phyloP scores from a whole-genome alignment of 2,329 filamentous ascomycete species.

The Didymella pinodella region DNA sequence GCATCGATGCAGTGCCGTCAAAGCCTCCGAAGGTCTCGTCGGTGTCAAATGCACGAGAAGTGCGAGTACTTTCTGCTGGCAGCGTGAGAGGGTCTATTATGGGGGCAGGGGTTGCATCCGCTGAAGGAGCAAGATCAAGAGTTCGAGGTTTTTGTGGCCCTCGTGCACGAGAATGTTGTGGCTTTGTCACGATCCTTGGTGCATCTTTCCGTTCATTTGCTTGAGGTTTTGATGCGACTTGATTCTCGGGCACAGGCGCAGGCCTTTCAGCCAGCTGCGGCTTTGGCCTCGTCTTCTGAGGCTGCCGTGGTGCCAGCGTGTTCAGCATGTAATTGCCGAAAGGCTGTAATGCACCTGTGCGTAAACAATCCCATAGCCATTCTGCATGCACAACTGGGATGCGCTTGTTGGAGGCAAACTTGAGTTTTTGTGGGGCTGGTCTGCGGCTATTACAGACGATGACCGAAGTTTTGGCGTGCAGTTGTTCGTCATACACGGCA shows the following conservation, averaged over 20 bases:
- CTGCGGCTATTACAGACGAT: constrained; percentile 72
- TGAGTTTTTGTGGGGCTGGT: constrained; percentile 76
- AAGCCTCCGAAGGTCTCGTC: constrained; percentile 23
- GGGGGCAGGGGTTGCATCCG: constrained; percentile 31
- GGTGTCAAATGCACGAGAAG: constrained; percentile 20
- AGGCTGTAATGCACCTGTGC: constrained; percentile 57
- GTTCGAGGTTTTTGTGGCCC: constrained; percentile 27
- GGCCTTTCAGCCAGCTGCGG: constrained; percentile 26
- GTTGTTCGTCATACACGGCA: constrained; percentile 79
- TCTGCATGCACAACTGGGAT: constrained; percentile 81
- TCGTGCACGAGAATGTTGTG: constrained; percentile 20
- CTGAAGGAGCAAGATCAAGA: constrained; percentile 38
- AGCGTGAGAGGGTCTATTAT: constrained; percentile 28
- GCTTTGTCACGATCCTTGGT: constrained; percentile 26
- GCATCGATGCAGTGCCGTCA: constrained; percentile 36
- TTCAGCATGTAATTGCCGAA: constrained; percentile 55
- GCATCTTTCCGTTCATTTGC: constrained; percentile 36
- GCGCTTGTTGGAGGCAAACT: constrained; percentile 75
- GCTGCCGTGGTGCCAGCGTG: constrained; percentile 21
- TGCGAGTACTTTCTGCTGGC: constrained; percentile 22
- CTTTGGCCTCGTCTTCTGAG: constrained; percentile 25
- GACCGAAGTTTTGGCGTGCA: constrained; percentile 75
- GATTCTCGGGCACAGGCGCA: constrained; percentile 34
- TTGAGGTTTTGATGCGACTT: constrained; percentile 31
- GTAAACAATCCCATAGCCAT: constrained; percentile 87